Evolutionary conservation across 1,284 basidiomycete species (phyloP).

Genomic region (Naganishia sp.): DNA sequence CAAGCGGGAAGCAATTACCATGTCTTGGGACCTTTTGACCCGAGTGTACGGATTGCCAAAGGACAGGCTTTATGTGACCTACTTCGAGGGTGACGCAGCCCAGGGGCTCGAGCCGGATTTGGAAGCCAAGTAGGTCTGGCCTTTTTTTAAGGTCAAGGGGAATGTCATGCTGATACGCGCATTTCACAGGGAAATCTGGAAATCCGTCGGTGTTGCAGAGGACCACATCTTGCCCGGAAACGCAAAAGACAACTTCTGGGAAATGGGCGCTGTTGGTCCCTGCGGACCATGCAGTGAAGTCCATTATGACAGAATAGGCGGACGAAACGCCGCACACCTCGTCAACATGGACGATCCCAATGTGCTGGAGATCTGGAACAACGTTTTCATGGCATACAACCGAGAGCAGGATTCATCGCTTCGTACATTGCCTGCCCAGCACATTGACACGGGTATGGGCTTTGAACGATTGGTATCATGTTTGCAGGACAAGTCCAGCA

Average conservation of each 20-base stretch:
- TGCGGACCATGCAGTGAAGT: constrained; percentile 98
- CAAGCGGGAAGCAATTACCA: constrained; percentile 91
- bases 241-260: constrained; percentile 99
- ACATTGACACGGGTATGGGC: constrained; percentile 98
- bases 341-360: constrained; percentile 95
- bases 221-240: constrained; percentile 91
- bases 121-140: constrained; percentile 64
- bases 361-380: constrained; percentile 99
- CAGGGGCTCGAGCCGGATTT: constrained; percentile 85
- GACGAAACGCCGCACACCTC: constrained; percentile 83
- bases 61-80: constrained; percentile 93
- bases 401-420: constrained; percentile 85
- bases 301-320: constrained; percentile 94
- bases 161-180: constrained; percentile 2
- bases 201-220: constrained; percentile 79
- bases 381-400: constrained; percentile 99
- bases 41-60: constrained; percentile 78
- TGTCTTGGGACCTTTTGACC: constrained; percentile 94
- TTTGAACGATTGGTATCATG: constrained; percentile 96
- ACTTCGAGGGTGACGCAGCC: constrained; percentile 90
- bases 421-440: constrained; percentile 80
- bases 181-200: constrained; percentile 68
- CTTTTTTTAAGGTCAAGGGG: neutral
- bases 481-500: constrained; percentile 86
- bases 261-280: constrained; percentile 97